Percentiles rank a stretch among this genome's conserved stretches.
Evolutionary conservation across 148 eudicot genomes (phyloP).

Genomic region (Fagopyrum esculentum): DNA sequence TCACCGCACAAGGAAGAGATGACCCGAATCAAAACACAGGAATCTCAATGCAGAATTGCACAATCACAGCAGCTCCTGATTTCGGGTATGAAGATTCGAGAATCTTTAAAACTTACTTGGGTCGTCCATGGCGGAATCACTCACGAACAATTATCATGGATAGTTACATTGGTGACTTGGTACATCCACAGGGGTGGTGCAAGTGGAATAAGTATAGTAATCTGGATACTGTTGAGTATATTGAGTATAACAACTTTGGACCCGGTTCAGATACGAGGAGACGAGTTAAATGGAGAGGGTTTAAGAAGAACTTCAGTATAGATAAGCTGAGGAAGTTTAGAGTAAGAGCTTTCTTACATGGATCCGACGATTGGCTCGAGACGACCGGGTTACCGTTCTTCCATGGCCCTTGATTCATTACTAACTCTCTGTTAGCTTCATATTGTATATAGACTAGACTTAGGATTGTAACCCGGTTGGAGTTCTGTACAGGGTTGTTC

Average conservation of each 20-base stretch:
- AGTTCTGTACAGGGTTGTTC: too few species aligned
- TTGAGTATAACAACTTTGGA: constrained; percentile 55
- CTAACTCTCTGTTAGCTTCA: too few species aligned
- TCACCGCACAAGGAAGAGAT: constrained; percentile 60
- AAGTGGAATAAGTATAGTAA: constrained; percentile 44
- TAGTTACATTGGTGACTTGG: constrained; percentile 57
- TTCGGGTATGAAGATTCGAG: constrained; percentile 24
- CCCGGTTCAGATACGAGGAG: constrained; percentile 53
- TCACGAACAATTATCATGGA: constrained; percentile 49
- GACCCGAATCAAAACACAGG: constrained; percentile 69
- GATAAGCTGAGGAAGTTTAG: constrained; percentile 34
- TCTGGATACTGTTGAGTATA: constrained; percentile 53
- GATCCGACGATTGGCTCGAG: constrained; percentile 43
- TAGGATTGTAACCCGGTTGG: too few species aligned
- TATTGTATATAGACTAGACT: too few species aligned
- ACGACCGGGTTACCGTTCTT: constrained; percentile 37
- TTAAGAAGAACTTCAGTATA: constrained; percentile 37
- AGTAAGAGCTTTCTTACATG: constrained; percentile 37
- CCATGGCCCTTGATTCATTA: constrained; percentile 18
- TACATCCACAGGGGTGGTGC: constrained; percentile 61
- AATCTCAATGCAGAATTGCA: constrained; percentile 50
- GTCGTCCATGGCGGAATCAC: constrained; percentile 68
- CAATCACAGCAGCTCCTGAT: constrained; percentile 34
- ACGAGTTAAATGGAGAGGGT: constrained; percentile 59
- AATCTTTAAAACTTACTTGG: constrained; percentile 35